phyloP scores from a whole-genome alignment of 2,329 filamentous ascomycete species.

The Pseudogymnoascus sp. region DNA sequence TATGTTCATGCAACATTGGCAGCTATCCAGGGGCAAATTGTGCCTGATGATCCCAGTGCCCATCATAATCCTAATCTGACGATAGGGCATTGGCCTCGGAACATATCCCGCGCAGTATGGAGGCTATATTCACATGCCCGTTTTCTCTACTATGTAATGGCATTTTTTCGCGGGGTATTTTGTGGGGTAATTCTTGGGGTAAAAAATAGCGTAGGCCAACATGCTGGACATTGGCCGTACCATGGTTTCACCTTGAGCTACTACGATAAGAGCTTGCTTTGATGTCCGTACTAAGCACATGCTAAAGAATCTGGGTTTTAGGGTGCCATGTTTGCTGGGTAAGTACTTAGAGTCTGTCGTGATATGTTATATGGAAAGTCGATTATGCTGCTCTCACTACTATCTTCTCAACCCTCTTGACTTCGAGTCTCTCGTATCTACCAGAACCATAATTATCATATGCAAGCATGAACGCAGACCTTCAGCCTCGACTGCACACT shows the following conservation, averaged over 20 bases:
- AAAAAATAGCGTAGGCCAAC: not conserved
- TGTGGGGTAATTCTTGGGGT: not conserved
- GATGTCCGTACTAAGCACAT: not conserved
- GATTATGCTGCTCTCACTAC: not conserved
- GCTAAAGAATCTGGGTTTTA: not conserved
- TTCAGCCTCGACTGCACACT: not conserved
- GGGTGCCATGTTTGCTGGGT: not conserved
- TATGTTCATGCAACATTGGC: no score
- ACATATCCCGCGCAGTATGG: no score
- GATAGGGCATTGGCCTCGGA: no score
- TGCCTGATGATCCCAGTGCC: no score
- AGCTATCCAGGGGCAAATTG: no score
- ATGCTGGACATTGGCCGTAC: no score
- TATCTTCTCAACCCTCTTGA: not conserved
- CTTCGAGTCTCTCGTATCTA: not conserved
- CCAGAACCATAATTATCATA: conserved; percentile 1
- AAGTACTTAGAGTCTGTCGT: not conserved
- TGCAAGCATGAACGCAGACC: not conserved
- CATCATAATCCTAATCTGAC: no score
- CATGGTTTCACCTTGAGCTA: not conserved
- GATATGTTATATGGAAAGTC: not conserved
- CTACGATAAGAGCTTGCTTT: not conserved
- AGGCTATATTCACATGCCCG: not conserved
- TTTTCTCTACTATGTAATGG: not conserved
- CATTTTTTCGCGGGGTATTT: not conserved